Evolutionary conservation across 495 filamentous ascomycete genomes (phyloP), one percentile per base, ranked within the genome.

Genomic region (Oleoguttula mirabilis): DNA sequence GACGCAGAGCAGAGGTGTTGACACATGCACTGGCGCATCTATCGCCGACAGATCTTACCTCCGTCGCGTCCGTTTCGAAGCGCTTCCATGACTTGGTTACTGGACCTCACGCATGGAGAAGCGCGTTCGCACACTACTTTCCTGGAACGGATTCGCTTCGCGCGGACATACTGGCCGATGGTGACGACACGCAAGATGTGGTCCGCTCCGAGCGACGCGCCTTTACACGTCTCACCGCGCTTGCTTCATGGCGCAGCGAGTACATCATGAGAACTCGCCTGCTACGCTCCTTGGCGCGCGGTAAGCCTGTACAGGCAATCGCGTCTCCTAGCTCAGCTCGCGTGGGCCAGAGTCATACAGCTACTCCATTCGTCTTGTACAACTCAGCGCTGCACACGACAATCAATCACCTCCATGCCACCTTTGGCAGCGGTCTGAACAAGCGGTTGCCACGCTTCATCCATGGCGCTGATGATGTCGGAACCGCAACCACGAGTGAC

Each of bases 11-110:
- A 94, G 87, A 95, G 73, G 78, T 94, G 38, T 56, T 95, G 53
- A 93, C 82, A 8, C 87, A 95, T 53, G 79, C 90, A n/a, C 60
- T 95, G 2, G 93, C 88, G 22, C 82, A 95, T 63, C 63, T 95
- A 27, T 75, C 85, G 11, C 82, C 87, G 8, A 70, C 80, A 36
- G 82, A 85, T 4, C 71, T 94, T 35, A 76, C 75, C 4, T 69
- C 79, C 4, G 78, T 88, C 2, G 74, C 85, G 7, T 65, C 88
- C 31, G 87, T 95, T 14, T 94, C 85, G 21, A 77, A 76, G 52
- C 82, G 80, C 37, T 88, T 94, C 59, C 81, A 90, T 58, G 62
- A 66, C 27, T 64, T 95, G 42, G 80, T 93, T 32, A 93, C 83
- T 2, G 84, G 81, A 1, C 86, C 84, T 2, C 84, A 93, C 60